Evolutionary conservation across 192 early-diverging fungal genomes (phyloP), one percentile per base, ranked within the genome.

Genomic region (Coemansia javaensis): DNA sequence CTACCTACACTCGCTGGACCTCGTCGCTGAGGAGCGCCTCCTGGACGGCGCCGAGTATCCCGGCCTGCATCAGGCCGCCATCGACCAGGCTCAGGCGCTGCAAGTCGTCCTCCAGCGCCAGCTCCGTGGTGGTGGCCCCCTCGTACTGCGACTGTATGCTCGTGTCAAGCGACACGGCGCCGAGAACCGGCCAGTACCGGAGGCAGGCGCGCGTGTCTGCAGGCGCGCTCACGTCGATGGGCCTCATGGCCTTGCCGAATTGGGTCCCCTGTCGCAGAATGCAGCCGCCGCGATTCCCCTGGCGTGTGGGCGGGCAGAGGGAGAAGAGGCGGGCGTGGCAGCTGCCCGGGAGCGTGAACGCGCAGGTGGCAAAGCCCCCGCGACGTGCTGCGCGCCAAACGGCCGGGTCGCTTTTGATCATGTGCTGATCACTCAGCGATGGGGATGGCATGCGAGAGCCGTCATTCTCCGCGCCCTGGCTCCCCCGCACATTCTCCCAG

Each of bases 201-300:
- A 72, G 40, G 40, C 68, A 72, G 20, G 39, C 47, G 14, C 49
- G 61, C 13, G 68, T 72, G 18, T 64, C 62, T 2, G 68, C 68
- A 0, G 68, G 68, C 2, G 27, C 60, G 2, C 35, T 16, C 13
- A 47, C 56, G 32, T 58, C 54, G 28, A 63, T 70, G 18, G 66
- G 59, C 37, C 47, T 55, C 66, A 70, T 70, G 30, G 13, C 2
- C 23, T 36, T 30, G 25, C 25, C 25, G 25, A 27, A 27, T 27
- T 7, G 25, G n/a, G n/a, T n/a, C n/a, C n/a, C n/a, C n/a, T n/a
- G n/a, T n/a, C n/a, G n/a, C n/a, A n/a, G n/a, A n/a, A n/a, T n/a
- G n/a, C n/a, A n/a, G n/a, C n/a, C n/a, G n/a, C n/a, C n/a, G n/a
- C n/a, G n/a, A n/a, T n/a, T n/a, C n/a, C n/a, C n/a, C n/a, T n/a